Percentiles rank a stretch among this genome's conserved stretches.
Conservation (phyloP, 345 rosid species). For the Citrus cavaleriei region DNA sequence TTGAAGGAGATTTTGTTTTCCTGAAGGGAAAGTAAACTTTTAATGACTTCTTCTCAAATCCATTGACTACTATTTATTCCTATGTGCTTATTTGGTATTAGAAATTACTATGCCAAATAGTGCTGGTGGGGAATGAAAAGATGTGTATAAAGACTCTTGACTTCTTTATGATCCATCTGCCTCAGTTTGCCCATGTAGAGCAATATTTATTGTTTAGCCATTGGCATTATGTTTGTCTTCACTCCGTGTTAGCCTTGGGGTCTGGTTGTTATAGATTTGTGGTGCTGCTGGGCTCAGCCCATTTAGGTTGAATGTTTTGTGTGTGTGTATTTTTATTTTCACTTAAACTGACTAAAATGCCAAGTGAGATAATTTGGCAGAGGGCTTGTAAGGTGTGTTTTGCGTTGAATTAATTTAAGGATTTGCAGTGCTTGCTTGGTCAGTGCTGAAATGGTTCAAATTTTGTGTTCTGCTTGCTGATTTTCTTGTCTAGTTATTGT, state of each 20-base stretch:
- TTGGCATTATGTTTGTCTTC: neutral
- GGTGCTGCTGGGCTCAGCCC: neutral
- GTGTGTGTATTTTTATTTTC: no score
- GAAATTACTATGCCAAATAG: neutral
- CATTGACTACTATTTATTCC: neutral
- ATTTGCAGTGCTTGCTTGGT: neutral
- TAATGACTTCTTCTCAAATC: neutral
- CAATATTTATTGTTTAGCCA: neutral
- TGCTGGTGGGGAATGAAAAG: neutral
- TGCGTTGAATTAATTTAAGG: neutral
- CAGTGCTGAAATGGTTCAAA: neutral
- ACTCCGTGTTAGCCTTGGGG: neutral
- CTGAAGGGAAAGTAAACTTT: neutral
- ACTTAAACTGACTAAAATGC: neutral
- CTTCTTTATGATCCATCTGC: neutral
- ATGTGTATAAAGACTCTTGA: neutral
- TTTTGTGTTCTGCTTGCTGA: neutral
- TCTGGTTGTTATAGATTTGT: neutral
- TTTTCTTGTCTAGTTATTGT: neutral
- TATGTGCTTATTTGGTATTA: neutral
- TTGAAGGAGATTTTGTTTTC: no score
- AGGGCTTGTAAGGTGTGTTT: neutral
- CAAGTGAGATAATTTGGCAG: neutral
- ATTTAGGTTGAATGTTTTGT: neutral
- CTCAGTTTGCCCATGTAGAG: neutral